phyloP scores from a whole-genome alignment of 139 green algal genomes.

The Coccomyxa sp. region DNA sequence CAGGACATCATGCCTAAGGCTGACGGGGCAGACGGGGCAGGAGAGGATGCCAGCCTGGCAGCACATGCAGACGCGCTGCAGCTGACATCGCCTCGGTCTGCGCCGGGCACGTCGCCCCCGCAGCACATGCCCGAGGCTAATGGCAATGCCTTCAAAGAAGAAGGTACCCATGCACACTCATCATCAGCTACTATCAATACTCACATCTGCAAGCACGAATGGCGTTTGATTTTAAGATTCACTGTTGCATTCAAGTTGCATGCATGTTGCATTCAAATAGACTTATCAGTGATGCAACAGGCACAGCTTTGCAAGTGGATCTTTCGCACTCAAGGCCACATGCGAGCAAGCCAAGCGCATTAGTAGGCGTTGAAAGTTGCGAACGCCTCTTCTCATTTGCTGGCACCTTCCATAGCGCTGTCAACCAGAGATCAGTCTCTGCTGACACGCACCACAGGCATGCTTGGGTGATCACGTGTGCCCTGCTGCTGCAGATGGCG shows the following conservation, averaged over 20 bases:
- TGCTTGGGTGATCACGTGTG: neutral
- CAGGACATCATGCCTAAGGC: slow-evolving; percentile 43
- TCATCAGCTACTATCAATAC: neutral
- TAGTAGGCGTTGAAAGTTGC: neutral
- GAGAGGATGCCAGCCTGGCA: slow-evolving; percentile 6
- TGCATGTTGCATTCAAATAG: neutral
- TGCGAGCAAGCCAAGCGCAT: neutral
- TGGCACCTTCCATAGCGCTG: neutral
- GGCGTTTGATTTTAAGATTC: neutral
- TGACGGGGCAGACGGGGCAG: slow-evolving; percentile 15
- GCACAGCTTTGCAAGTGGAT: no score
- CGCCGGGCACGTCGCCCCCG: neutral
- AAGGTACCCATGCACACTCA: neutral
- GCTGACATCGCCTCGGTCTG: neutral
- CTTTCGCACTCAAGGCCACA: neutral
- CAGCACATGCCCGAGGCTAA: neutral
- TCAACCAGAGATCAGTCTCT: neutral
- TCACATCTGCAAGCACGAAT: neutral
- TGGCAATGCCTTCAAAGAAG: neutral
- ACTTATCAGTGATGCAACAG: no score
- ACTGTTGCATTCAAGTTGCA: neutral
- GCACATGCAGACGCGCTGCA: neutral
- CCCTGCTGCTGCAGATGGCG: slow-evolving; percentile 26
- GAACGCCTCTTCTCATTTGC: neutral
- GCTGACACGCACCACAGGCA: neutral